Percentiles rank a stretch among this genome's conserved stretches.
Conservation (phyloP, 2,329 filamentous ascomycete species). For the Pochonia chlamydosporia region DNA sequence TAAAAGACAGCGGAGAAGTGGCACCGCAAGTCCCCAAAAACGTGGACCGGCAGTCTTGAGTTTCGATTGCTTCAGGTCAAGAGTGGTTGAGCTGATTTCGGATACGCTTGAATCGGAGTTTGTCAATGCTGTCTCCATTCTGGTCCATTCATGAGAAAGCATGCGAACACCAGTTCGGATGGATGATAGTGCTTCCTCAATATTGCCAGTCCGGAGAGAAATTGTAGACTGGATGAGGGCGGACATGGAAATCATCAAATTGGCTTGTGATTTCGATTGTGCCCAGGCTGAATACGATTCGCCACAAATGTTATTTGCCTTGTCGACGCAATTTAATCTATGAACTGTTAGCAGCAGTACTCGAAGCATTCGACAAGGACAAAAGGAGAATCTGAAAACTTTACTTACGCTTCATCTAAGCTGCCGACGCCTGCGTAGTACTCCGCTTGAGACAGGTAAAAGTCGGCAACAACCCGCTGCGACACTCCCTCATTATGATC, state of each 20-base stretch:
- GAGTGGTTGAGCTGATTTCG: conserved; percentile 21
- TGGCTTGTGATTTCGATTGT: conserved; percentile 25
- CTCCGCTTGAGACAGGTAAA: conserved; percentile 69
- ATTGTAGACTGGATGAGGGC: conserved; percentile 58
- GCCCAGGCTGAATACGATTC: conserved; percentile 26
- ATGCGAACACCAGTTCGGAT: conserved; percentile 53
- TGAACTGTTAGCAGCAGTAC: neutral
- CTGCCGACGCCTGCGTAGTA: conserved; percentile 65
- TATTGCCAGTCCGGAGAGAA: conserved; percentile 55
- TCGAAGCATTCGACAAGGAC: neutral
- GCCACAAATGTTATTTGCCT: conserved; percentile 32
- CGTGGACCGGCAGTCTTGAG: conserved; percentile 40
- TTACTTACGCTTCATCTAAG: conserved; percentile 50
- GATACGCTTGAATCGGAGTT: conserved; percentile 22
- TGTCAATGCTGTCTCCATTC: conserved; percentile 33
- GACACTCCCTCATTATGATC: conserved; percentile 30
- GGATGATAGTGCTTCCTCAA: conserved; percentile 50
- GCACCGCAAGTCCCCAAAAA: conserved; percentile 75
- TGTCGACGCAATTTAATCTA: conserved; percentile 26
- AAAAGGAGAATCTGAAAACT: neutral
- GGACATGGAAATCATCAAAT: conserved; percentile 22
- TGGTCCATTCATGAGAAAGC: conserved; percentile 50
- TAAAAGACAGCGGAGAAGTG: conserved; percentile 64
- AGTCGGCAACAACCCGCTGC: conserved; percentile 38
- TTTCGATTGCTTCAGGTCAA: conserved; percentile 16